phyloP scores from a whole-genome alignment of 148 eudicot genomes.

The Vaccinium macrocarpon region DNA sequence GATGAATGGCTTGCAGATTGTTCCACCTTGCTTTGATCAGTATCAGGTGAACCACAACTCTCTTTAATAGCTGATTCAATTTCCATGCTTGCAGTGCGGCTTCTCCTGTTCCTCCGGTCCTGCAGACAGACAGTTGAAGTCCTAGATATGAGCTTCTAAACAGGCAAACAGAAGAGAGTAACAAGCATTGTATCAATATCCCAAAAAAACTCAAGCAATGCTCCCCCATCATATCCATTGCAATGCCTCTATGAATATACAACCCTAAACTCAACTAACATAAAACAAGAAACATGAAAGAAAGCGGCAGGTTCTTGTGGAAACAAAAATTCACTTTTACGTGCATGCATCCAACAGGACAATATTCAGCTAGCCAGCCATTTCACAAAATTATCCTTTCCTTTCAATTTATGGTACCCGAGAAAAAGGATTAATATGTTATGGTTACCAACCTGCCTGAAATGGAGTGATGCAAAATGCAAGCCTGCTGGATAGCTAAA shows the following conservation, averaged over 20 bases:
- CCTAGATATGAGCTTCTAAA: not conserved
- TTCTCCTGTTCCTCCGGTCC: constrained; percentile 77
- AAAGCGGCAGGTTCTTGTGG: not conserved
- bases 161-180: not conserved
- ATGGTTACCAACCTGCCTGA: not conserved
- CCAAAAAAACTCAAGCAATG: not conserved
- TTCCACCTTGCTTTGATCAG: constrained; percentile 33
- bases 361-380: not conserved
- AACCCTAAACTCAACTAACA: not conserved
- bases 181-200: not conserved
- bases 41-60: constrained; percentile 47
- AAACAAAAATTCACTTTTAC: not conserved
- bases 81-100: constrained; percentile 79
- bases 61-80: constrained; percentile 56
- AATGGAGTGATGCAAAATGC: not conserved
- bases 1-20: constrained; percentile 34
- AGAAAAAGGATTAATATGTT: not conserved
- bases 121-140: constrained; percentile 26
- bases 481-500: not conserved
- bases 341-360: not conserved
- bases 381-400: not conserved
- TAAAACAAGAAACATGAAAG: not conserved
- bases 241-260: not conserved
- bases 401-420: not conserved
- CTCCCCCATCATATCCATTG: not conserved